A percentile compares a stretch with the other conserved stretches of the same genome.
phyloP scores from a whole-genome alignment of 345 rosid genomes.

The Corymbia maculata region DNA sequence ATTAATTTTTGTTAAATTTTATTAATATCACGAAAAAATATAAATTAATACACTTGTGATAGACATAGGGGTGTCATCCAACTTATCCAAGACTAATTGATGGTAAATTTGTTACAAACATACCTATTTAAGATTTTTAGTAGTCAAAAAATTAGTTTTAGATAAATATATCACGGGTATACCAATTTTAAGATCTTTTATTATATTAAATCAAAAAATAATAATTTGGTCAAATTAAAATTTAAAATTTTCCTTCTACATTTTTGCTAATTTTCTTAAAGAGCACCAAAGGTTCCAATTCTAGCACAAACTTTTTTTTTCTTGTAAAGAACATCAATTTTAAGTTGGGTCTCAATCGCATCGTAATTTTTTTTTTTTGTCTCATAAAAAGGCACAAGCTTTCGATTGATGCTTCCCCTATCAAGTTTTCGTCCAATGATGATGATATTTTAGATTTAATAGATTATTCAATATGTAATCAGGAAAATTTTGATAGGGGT shows the following conservation, averaged over 20 bases:
- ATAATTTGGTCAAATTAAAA: background rate
- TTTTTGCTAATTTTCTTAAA: background rate
- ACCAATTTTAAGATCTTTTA: fast-evolving
- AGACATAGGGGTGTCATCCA: fast-evolving
- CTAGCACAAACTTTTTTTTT: background rate
- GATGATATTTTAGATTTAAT: background rate
- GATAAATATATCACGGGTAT: fast-evolving
- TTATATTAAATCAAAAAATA: too few species aligned
- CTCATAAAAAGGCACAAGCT: background rate
- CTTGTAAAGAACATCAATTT: background rate
- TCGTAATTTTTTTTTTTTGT: background rate
- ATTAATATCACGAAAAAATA: too few species aligned
- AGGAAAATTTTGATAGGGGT: background rate
- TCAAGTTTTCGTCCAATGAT: fast-evolving
- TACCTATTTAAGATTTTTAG: too few species aligned
- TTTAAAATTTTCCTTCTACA: background rate
- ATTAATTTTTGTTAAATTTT: too few species aligned
- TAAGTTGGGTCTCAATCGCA: fast-evolving
- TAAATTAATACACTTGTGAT: fast-evolving
- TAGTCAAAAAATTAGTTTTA: too few species aligned
- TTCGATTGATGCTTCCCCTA: fast-evolving
- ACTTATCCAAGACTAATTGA: fast-evolving
- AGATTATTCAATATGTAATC: background rate
- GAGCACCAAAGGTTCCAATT: background rate
- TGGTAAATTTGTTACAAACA: too few species aligned